Conservation (phyloP, 1,284 basidiomycete species). For the Heimioporus retisporus region DNA sequence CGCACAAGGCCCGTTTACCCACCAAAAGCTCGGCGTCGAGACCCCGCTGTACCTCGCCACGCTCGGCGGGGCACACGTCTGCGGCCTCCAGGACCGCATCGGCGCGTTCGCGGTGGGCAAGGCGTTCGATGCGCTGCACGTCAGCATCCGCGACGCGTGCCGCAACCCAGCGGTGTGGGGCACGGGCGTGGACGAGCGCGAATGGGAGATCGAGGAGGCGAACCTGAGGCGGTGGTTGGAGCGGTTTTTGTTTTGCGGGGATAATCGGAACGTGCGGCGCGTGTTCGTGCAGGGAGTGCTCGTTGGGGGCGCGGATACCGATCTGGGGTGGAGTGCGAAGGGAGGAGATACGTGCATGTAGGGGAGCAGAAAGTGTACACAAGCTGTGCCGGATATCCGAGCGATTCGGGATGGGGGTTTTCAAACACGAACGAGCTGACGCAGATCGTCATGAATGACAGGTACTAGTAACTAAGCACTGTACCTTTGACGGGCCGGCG, state of each 20-base stretch:
- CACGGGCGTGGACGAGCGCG: constrained; percentile 30
- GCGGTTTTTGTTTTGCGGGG: constrained; percentile 84
- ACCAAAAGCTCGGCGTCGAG: constrained; percentile 74
- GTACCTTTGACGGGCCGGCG: too few relatives aligned
- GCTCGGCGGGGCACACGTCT: constrained; percentile 89
- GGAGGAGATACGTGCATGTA: too few relatives aligned
- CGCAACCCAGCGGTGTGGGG: constrained; percentile 75
- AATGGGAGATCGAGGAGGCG: constrained; percentile 17
- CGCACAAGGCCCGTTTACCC: constrained; percentile 53
- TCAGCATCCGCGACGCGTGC: constrained; percentile 59
- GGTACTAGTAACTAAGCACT: too few relatives aligned
- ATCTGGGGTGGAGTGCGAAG: too few relatives aligned
- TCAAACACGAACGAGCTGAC: too few relatives aligned
- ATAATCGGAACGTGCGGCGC: constrained; percentile 86
- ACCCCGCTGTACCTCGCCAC: constrained; percentile 93
- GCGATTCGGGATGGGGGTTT: too few relatives aligned
- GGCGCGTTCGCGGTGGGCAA: constrained; percentile 87
- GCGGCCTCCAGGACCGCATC: constrained; percentile 72
- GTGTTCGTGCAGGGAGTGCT: constrained; percentile 90
- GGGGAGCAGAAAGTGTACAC: too few relatives aligned
- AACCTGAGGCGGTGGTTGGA: constrained; percentile 66
- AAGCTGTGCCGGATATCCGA: too few relatives aligned
- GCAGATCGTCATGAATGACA: too few relatives aligned
- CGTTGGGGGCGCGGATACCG: constrained; percentile 69
- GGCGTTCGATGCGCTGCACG: constrained; percentile 90